These are phyloP conservation scores for Fusarium sulawesiense DNA, from an alignment of 2,329 filamentous ascomycete genomes.

Conservation along the genomic window DNA sequence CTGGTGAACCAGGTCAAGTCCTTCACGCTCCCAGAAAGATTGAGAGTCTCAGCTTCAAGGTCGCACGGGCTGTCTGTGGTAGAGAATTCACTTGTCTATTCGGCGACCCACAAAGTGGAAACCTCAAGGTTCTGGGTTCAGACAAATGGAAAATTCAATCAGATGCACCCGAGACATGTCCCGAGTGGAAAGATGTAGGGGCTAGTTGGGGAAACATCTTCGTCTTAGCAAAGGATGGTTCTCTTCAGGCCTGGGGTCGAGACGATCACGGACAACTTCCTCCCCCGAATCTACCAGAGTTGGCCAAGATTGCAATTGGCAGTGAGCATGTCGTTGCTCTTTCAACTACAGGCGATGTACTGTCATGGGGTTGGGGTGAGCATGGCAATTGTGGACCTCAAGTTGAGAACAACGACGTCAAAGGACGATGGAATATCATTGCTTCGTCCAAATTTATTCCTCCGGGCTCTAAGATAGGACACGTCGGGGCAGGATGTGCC, in stretches of 20 bases:
- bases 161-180: slow-evolving; percentile 63
- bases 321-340: slow-evolving; percentile 90
- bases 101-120: slow-evolving; percentile 64
- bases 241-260: slow-evolving; percentile 80
- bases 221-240: slow-evolving; percentile 71
- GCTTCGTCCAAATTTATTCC: slow-evolving; percentile 67
- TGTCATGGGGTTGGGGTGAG: slow-evolving; percentile 97
- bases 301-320: slow-evolving; percentile 78
- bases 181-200: slow-evolving; percentile 73
- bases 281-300: slow-evolving; percentile 67
- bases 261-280: slow-evolving; percentile 86
- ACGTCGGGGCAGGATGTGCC: slow-evolving; percentile 86
- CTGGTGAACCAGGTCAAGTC: slow-evolving; percentile 69
- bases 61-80: slow-evolving; percentile 77
- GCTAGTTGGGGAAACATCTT: slow-evolving; percentile 88
- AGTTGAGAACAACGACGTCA: slow-evolving; percentile 73
- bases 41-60: slow-evolving; percentile 68
- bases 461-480: slow-evolving; percentile 62
- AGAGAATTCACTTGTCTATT: slow-evolving; percentile 86
- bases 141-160: slow-evolving; percentile 78
- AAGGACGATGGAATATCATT: slow-evolving; percentile 75
- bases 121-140: slow-evolving; percentile 75
- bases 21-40: slow-evolving; percentile 72
- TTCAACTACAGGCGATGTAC: slow-evolving; percentile 71
- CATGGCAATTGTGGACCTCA: slow-evolving; percentile 92